Base-by-base conservation (phyloP, 768 basidiomycete species). In the Boletus rufocinnamomeus region DNA sequence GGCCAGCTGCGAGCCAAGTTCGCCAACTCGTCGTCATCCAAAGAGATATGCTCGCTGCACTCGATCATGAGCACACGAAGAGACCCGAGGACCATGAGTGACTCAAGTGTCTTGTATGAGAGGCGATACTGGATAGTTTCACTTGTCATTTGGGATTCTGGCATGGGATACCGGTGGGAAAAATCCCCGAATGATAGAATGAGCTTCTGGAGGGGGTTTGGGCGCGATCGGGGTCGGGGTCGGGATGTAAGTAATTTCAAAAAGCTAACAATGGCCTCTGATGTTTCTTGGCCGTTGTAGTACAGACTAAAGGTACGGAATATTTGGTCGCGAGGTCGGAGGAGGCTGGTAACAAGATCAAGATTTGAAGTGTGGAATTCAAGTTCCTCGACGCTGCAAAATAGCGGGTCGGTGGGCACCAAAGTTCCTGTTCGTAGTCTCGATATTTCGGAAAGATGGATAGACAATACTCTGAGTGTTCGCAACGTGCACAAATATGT, bases 31-130 rank as follows among this genome's bases (percentile, higher is more conserved):
- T 48, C 30, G 4, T 62, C 59, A 3, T 62, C 50, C 48, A 66
- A 41, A 7, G 56, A 58, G 10, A 64, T 16, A 19, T 60, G 65
- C 9, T 63, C 56, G 35, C 51, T 49, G 58, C 61, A 63, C 13
- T 41, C 34, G 38, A 66, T 52, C 16, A 3, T 8, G 17, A 66
- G 51, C 16, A 7, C 19, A 32, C 51, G 52, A 23, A 66, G 59
- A 13, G 40, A 58, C 4, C 41, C 3, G 3, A 56, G 27, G 28
- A 11, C 37, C 47, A 21, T 34, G 30, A 66, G 57, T 7, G 59
- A 57, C 25, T 48, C 27, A 6, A 61, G 38, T 3, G 46, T 49
- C 27, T 44, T 16, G 30, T 52, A 64, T 10, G 66, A 57, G 14
- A 66, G 52, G 17, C 38, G 34, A 49, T 58, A 52, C 10, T n/a